A percentile compares a stretch with the other conserved stretches of the same genome.
Conservation (phyloP, 202 grass and related monocot species). For the Brachypodium distachyon region DNA sequence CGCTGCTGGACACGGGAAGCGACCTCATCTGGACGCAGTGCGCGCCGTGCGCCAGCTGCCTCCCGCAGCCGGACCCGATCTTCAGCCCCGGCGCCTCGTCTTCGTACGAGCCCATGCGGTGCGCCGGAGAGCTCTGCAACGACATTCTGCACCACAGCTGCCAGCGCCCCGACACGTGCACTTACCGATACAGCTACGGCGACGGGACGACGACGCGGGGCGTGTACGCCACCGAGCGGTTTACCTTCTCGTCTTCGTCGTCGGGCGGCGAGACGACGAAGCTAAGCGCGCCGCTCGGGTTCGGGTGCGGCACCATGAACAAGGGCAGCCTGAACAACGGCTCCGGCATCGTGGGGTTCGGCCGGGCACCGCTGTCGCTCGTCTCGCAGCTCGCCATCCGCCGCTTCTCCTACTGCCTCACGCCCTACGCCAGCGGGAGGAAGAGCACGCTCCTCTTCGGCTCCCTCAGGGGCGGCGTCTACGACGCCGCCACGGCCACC, state of each 20-base stretch:
- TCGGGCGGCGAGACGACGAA: no score
- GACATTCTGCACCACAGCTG: slow-evolving; percentile 21
- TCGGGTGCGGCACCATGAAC: slow-evolving; percentile 52
- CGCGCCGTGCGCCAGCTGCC: slow-evolving; percentile 43
- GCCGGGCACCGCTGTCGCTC: slow-evolving; percentile 41
- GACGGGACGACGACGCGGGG: slow-evolving; percentile 46
- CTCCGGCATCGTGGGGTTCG: slow-evolving; percentile 67
- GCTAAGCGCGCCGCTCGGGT: slow-evolving; percentile 21
- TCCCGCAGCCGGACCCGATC: slow-evolving; percentile 40
- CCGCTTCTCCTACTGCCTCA: slow-evolving; percentile 74
- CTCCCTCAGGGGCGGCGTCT: slow-evolving; percentile 21
- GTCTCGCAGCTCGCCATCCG: slow-evolving; percentile 56
- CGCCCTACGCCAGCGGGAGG: slow-evolving; percentile 26
- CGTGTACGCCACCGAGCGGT: slow-evolving; percentile 35
- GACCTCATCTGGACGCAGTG: slow-evolving; percentile 96
- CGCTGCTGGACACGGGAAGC: slow-evolving; percentile 64
- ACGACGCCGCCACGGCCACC: neutral
- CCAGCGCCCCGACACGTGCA: slow-evolving; percentile 29
- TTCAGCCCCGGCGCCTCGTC: slow-evolving; percentile 35
- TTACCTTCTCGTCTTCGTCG: slow-evolving; percentile 54
- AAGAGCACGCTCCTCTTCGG: slow-evolving; percentile 57
- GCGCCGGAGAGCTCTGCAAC: slow-evolving; percentile 32
- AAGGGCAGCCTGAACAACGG: slow-evolving; percentile 49
- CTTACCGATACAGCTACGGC: slow-evolving; percentile 51
- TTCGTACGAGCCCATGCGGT: slow-evolving; percentile 44